phyloP scores from a whole-genome alignment of 2,329 filamentous ascomycete genomes.

The Tolypocladium sp. region DNA sequence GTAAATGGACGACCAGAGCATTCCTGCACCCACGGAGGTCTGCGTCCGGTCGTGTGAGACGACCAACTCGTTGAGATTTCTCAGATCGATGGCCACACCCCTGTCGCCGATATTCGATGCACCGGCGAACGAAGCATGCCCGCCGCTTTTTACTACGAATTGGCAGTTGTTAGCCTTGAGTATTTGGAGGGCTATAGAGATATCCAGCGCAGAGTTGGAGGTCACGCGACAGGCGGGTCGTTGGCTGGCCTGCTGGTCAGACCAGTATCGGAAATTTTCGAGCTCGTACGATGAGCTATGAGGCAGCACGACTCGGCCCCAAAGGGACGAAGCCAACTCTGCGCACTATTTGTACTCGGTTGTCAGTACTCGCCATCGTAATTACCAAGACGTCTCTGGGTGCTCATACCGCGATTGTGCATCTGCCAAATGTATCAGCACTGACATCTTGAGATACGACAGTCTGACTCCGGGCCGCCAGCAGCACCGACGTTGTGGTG shows the following conservation, averaged over 20 bases:
- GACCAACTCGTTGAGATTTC: neutral
- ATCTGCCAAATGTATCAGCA: neutral
- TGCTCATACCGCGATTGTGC: neutral
- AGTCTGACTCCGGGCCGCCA: neutral
- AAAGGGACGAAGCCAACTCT: neutral
- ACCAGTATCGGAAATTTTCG: neutral
- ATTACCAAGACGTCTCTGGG: neutral
- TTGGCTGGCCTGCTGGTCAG: neutral
- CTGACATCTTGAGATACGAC: neutral
- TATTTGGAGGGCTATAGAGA: neutral
- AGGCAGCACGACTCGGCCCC: neutral
- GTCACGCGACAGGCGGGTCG: neutral
- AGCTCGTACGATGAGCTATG: neutral
- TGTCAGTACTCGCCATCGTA: neutral
- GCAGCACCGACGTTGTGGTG: neutral
- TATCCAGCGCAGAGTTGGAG: neutral
- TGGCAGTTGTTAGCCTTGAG: neutral
- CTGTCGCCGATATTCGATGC: neutral
- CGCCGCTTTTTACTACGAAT: neutral
- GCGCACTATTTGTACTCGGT: neutral
- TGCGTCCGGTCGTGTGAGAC: neutral
- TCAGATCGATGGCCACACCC: neutral
- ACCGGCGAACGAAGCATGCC: neutral
- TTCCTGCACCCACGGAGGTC: neutral
- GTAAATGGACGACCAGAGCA: neutral